Conservation (phyloP, 257 asterid species). For the Solanum phureja region DNA sequence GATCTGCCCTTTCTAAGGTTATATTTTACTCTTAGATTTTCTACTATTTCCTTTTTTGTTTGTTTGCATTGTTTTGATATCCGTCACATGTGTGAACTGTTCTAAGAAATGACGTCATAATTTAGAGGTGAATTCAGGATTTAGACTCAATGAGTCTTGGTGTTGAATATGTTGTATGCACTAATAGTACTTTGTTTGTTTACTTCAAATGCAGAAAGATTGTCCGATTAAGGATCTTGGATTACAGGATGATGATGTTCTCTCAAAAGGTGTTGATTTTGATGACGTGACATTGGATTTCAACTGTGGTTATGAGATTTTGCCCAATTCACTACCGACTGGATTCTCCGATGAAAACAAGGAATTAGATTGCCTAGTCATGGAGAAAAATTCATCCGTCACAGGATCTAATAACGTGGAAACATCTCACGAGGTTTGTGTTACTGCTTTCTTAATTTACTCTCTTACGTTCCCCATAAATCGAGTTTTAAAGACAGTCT, state of each 20-base stretch:
- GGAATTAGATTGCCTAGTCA: conserved; percentile 15
- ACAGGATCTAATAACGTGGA: conserved; percentile 45
- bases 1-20: conserved; percentile 35
- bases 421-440: conserved; percentile 32
- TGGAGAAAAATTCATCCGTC: conserved; percentile 38
- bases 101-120: neutral
- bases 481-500: neutral
- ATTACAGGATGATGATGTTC: conserved; percentile 31
- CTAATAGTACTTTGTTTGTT: conserved; percentile 4
- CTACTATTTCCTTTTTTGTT: neutral
- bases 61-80: neutral
- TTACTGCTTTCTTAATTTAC: neutral
- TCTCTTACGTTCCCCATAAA: neutral
- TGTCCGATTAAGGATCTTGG: conserved; percentile 33
- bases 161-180: conserved; percentile 5
- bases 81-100: neutral
- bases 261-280: conserved; percentile 26
- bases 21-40: neutral
- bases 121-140: neutral
- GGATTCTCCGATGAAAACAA: conserved; percentile 33
- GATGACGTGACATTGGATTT: conserved; percentile 35
- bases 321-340: conserved; percentile 24
- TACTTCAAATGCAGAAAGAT: conserved; percentile 17
- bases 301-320: conserved; percentile 28
- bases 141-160: neutral